Base-by-base conservation (phyloP, 352 stramenopile species). In the Lagenidium giganteum region DNA sequence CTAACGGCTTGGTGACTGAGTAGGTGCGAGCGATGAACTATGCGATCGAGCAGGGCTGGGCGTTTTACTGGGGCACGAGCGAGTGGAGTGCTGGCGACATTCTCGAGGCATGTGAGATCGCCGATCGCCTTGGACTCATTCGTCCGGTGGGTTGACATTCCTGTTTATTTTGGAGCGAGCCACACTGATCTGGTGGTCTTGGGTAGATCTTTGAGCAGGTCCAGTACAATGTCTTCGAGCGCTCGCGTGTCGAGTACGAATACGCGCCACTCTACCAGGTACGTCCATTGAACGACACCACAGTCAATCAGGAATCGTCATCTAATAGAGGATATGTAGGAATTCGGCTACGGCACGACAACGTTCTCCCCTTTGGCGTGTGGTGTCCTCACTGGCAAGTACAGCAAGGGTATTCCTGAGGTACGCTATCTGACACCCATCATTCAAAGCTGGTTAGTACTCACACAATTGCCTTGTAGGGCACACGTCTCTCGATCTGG, bases 371-470 rank as follows among this genome's bases (percentile, higher is more conserved):
- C 75, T 0, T 60, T 91, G 17, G 65, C 57, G 1, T 76, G 62
- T n/a, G 78, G 75, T 7, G 50, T 89, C 6, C 49, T 90, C 26
- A 83, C 78, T 31, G 73, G 73, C 49, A 83, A 83, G 38, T 81
- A 81, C 62, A 69, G 57, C 72, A 62, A 61, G 18, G 70, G 61
- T 8, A 68, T 73, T 27, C 66, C 57, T 8, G 54, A 54, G 28
- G 64, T 52, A 13, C 23, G 41, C 23, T 16, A 12, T 17, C 8
- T 17, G 13, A 6, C 4, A 42, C 66, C 46, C 24, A 49, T n/a
- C n/a, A n/a, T n/a, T n/a, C n/a, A n/a, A n/a, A n/a, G n/a, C n/a
- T n/a, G n/a, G n/a, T n/a, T n/a, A n/a, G n/a, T n/a, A n/a, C n/a
- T n/a, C n/a, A n/a, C n/a, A n/a, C n/a, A n/a, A n/a, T n/a, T n/a